These are phyloP conservation scores for Umbelopsis sp. DNA, from an alignment of 192 early-diverging fungal genomes.

Conservation along the genomic window DNA sequence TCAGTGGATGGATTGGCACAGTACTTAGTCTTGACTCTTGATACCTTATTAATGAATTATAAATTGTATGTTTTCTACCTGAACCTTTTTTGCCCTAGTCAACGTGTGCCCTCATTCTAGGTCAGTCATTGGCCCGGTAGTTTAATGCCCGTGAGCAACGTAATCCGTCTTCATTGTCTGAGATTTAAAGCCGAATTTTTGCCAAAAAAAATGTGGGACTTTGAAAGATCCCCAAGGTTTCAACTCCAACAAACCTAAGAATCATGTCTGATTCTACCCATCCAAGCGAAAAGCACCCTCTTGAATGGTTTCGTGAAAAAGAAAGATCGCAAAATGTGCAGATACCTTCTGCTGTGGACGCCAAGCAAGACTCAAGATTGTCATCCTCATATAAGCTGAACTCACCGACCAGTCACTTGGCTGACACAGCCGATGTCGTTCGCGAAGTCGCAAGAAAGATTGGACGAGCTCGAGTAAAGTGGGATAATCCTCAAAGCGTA, in stretches of 20 bases:
- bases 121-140: not conserved
- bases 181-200: not conserved
- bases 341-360: not conserved
- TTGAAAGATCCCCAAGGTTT: not conserved
- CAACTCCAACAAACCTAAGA: not conserved
- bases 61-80: not conserved
- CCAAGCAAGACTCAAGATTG: not conserved
- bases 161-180: not conserved
- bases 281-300: not conserved
- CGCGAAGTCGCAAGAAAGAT: slow-evolving; percentile 17
- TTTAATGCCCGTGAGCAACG: not conserved
- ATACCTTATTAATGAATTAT: not conserved
- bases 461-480: slow-evolving; percentile 28
- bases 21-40: slow-evolving; percentile 5
- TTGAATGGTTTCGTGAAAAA: not conserved
- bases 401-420: not conserved
- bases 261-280: not conserved
- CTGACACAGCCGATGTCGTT: slow-evolving; percentile 18
- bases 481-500: slow-evolving; percentile 40
- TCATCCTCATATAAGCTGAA: not conserved
- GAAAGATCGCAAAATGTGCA: not conserved
- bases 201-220: not conserved
- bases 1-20: slow-evolving; percentile 13
- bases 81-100: not conserved
- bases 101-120: not conserved